A percentile compares a stretch with the other conserved stretches of the same genome.
Conservation (phyloP, 1,139 yeast species). For the Protomyces macrosporus region DNA sequence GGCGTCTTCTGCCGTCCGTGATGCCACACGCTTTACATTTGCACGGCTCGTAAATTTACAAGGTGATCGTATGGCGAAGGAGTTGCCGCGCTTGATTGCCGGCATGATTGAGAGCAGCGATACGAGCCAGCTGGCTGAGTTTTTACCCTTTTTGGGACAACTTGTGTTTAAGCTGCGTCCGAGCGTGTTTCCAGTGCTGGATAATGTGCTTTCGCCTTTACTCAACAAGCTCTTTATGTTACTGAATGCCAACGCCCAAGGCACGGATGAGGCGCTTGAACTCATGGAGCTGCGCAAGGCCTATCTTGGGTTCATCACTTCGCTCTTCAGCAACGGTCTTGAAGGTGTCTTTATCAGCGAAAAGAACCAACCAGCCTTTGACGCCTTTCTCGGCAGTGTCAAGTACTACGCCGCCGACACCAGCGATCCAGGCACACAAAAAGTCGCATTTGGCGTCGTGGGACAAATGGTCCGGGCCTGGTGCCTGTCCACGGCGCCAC, state of each 20-base stretch:
- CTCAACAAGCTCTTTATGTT: constrained; percentile 58
- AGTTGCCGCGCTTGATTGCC: constrained; percentile 67
- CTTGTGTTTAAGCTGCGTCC: constrained; percentile 72
- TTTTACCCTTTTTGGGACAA: constrained; percentile 81
- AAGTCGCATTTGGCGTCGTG: constrained; percentile 64
- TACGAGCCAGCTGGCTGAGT: constrained; percentile 66
- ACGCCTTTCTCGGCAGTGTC: constrained; percentile 58
- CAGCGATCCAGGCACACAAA: constrained; percentile 53
- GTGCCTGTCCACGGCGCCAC: constrained; percentile 16
- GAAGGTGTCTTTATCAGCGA: constrained; percentile 70
- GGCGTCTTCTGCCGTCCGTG: constrained; percentile 65
- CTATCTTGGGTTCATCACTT: constrained; percentile 61
- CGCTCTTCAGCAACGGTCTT: constrained; percentile 69
- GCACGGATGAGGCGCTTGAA: constrained; percentile 43
- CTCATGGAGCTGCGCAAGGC: constrained; percentile 56
- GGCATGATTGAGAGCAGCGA: constrained; percentile 64
- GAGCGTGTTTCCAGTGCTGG: constrained; percentile 65
- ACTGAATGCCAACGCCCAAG: constrained; percentile 45
- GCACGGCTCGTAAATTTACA: constrained; percentile 79
- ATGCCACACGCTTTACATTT: constrained; percentile 78
- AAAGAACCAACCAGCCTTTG: constrained; percentile 52
- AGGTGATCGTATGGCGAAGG: constrained; percentile 50
- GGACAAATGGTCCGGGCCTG: constrained; percentile 50
- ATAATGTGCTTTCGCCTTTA: constrained; percentile 68
- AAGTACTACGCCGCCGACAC: constrained; percentile 60